Conservation (phyloP, 306 rosid genomes). For the Vigna nakashimae region DNA sequence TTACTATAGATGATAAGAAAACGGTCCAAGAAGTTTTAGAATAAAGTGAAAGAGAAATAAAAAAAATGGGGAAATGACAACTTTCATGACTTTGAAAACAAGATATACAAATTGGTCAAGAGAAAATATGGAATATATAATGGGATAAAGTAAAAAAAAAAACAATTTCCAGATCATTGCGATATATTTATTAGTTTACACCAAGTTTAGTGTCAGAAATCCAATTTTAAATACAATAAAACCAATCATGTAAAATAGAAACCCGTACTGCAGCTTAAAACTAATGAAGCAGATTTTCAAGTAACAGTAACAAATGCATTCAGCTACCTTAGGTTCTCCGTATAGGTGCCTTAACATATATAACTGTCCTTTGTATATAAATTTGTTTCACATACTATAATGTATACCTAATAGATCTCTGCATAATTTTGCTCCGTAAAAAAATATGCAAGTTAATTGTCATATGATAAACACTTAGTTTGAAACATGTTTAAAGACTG, state of each 20-base stretch:
- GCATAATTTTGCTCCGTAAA: neutral
- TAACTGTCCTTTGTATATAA: neutral
- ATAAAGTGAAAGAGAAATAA: neutral
- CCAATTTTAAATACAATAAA: neutral
- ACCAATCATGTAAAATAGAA: neutral
- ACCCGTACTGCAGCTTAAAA: neutral
- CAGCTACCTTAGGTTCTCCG: neutral
- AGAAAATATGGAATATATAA: neutral
- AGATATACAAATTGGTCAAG: neutral
- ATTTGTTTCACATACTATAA: conserved; percentile 3
- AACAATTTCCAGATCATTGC: neutral
- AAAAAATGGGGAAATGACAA: neutral
- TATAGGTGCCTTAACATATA: neutral
- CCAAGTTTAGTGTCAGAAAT: neutral
- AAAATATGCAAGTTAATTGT: neutral
- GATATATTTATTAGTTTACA: neutral
- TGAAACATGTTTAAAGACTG: neutral
- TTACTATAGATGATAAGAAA: neutral
- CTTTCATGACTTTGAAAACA: conserved; percentile 10
- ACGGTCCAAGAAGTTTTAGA: neutral
- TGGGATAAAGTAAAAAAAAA: neutral
- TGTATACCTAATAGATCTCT: neutral
- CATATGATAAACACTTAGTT: neutral
- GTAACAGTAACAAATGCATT: neutral
- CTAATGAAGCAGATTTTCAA: neutral